Conservation (phyloP, 2,329 filamentous ascomycete species). For the Penicillium frequentans region DNA sequence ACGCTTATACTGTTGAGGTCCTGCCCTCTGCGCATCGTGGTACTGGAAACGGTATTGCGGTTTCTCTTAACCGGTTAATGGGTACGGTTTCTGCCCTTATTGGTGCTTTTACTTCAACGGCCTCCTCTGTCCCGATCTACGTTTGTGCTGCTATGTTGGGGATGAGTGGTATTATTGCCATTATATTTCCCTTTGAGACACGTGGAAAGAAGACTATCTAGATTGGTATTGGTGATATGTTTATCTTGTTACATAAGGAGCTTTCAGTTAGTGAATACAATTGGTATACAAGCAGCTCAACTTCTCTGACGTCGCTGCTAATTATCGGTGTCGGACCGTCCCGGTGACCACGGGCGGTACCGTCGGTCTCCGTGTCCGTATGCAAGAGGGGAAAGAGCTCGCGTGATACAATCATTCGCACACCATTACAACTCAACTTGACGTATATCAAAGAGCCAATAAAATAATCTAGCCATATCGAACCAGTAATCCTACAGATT, state of each 20-base stretch:
- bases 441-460: neutral
- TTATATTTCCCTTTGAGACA: conserved; percentile 21
- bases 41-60: conserved; percentile 27
- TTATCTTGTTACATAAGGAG: too few species aligned
- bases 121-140: conserved; percentile 26
- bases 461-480: neutral
- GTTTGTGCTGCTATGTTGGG: conserved; percentile 25
- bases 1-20: conserved; percentile 59
- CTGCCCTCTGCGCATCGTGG: conserved; percentile 28
- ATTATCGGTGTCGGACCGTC: neutral
- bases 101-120: conserved; percentile 19
- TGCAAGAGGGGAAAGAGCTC: neutral
- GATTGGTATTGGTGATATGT: neutral
- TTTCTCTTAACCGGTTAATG: conserved; percentile 26
- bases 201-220: conserved; percentile 7
- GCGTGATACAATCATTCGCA: neutral
- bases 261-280: too few species aligned
- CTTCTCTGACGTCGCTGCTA: too few species aligned
- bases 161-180: conserved; percentile 16
- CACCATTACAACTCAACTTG: too few species aligned
- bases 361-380: neutral
- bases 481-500: conserved; percentile 19
- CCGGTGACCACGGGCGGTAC: neutral
- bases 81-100: conserved; percentile 26
- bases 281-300: too few species aligned